Base-by-base conservation (phyloP, 352 stramenopile species). In the Thraustochytrium striatum region DNA sequence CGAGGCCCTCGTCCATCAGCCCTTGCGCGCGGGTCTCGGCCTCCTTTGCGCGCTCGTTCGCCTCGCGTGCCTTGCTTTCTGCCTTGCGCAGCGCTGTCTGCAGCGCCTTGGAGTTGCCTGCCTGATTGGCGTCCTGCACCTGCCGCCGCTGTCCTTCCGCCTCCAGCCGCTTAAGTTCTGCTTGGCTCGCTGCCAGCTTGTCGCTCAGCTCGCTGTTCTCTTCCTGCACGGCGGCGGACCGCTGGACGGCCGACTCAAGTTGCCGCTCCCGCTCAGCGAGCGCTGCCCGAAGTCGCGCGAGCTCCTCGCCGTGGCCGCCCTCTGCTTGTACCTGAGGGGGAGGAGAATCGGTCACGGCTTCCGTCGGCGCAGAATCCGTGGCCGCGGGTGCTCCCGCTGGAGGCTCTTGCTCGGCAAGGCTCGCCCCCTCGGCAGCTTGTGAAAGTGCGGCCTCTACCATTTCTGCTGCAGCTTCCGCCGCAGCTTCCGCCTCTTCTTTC, bases 1-100 rank as follows among this genome's bases (percentile, higher is more conserved):
- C 65, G 9, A 75, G 13, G 50, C 65, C 65, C 50, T 75, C 65
- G 13, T 58, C 3, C 65, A 75, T 75, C 16, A 75, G 65, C 43
- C 30, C 65, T 3, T 61, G 39, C 0, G 25, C 32, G 21, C 50
- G 41, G 44, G 16, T 19, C 43, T 68, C 65, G 33, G 65, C 65
- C 21, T 75, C 65, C 38, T 61, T 75, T 30, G 50, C 50, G 3
- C 30, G 7, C 0, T 75, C 65, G 19, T 75, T 41, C 7, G 44
- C 52, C 9, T 33, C 21, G 13, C 52, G 43, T 32, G 65, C 65
- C 3, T 36, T 30, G 30, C 50, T 30, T 28, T 75, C 65, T 0
- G 65, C 65, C 65, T 70, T 75, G 16, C 65, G 43, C 25, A 75
- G 50, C 21, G 65, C 65, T 32, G 65, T 30, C 30, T 75, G 65